Evolutionary conservation across 2,329 filamentous ascomycete species (phyloP), one percentile per base, ranked within the genome.

Genomic region (Trichoderma hamatum): DNA sequence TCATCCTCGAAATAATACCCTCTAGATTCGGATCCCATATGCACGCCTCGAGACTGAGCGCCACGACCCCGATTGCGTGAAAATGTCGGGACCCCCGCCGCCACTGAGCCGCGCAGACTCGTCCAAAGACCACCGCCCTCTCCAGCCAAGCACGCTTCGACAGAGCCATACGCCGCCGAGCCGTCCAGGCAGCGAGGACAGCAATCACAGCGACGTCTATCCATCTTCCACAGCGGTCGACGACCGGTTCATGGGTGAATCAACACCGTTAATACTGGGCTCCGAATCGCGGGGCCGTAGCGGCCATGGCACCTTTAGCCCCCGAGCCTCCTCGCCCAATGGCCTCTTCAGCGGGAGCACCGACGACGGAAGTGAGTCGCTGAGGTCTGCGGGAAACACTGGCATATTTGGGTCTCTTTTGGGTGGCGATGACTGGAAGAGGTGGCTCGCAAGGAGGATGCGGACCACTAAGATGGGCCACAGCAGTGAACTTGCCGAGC

Each of bases 221-320:
- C 60, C 46, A 55, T 68, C 70, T 51, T 46, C 68, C 36, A 52
- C 43, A 36, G 43, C 58, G 39, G 68, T 16, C 66, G 59, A 46
- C 69, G 64, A 70, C 26, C 70, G 72, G 24, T 72, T 72, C 43
- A 72, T 79, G 9, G 80, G 78, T 72, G 88, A 90, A 73, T 83
- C 82, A 2, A 87, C 86, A 1, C 82, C 85, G 2, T 78, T 90
- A 30, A 80, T 88, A 14, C 70, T 26, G 49, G 64, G 67, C 14
- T 79, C 78, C 5, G 83, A 86, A 72, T 78, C 82, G 11, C 84
- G 83, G 24, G 77, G 78, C 65, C 93, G 90, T 81, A 85, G 86
- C 74, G 91, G n/a, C n/a, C n/a, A 96, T 80, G 92, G 92, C 73
- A 92, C 91, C 19, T 93, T 94, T 75, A 93, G 92, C 54, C 90